These are phyloP conservation scores for Wickerhamiella sergipiensis DNA, from an alignment of 805 yeast species.

Conservation along the genomic window DNA sequence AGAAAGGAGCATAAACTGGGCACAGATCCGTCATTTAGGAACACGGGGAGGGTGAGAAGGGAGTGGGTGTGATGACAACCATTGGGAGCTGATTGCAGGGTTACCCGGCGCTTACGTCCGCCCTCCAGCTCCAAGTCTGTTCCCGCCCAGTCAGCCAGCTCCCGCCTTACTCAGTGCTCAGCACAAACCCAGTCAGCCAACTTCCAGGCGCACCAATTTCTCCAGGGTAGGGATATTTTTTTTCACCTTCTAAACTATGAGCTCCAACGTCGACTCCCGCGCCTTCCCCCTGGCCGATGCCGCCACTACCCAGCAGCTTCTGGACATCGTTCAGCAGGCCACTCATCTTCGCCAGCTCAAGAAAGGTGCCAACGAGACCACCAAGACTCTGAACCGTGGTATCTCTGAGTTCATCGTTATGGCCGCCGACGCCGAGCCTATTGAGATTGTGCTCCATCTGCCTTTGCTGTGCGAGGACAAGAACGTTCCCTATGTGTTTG, in stretches of 20 bases:
- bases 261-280: conserved; percentile 59
- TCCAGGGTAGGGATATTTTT: neutral
- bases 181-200: no score
- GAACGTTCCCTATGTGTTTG: conserved; percentile 98
- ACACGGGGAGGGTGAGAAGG: neutral
- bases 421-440: conserved; percentile 99
- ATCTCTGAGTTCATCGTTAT: conserved; percentile 96
- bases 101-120: neutral
- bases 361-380: conserved; percentile 99
- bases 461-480: conserved; percentile 98
- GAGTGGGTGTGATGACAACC: neutral
- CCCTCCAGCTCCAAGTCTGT: no score
- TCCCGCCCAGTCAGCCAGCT: no score
- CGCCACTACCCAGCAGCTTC: conserved; percentile 86
- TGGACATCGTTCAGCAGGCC: conserved; percentile 96
- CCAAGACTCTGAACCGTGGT: conserved; percentile 98
- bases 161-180: no score
- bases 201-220: neutral
- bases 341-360: conserved; percentile 95
- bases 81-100: neutral
- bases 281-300: conserved; percentile 99
- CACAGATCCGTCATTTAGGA: conserved; percentile 15
- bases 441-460: conserved; percentile 92
- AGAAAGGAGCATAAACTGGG: conserved; percentile 53
- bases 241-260: neutral